Percentiles rank a stretch among this genome's conserved stretches.
phyloP scores from a whole-genome alignment of 768 basidiomycete species.

The Amanita brunnescens region DNA sequence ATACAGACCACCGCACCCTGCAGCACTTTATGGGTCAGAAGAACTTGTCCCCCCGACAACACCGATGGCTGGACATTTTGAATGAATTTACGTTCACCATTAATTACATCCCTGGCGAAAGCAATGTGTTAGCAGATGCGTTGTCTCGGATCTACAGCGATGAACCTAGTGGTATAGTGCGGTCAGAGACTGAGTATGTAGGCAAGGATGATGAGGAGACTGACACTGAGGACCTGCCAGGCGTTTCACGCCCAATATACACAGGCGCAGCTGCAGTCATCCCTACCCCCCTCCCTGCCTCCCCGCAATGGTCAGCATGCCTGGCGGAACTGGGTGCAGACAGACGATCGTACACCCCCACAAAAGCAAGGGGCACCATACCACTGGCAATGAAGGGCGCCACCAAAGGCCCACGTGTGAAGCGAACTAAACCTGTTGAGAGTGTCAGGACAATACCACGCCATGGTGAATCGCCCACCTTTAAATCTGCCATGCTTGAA shows the following conservation, averaged over 20 bases:
- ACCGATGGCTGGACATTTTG: conserved; percentile 29
- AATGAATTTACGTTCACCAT: conserved; percentile 28
- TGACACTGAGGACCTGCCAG: not conserved
- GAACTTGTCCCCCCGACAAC: conserved; percentile 24
- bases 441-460: too few species aligned
- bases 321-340: not conserved
- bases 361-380: not conserved
- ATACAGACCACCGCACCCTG: conserved; percentile 27
- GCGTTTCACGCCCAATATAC: conserved; percentile 8
- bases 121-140: conserved; percentile 32
- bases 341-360: not conserved
- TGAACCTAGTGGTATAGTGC: conserved; percentile 11
- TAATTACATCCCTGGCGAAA: conserved; percentile 23
- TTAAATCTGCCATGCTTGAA: not conserved
- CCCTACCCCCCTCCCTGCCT: too few species aligned
- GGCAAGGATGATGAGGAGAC: conserved; percentile 12
- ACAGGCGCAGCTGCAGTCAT: conserved; percentile 8
- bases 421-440: too few species aligned
- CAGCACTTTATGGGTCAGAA: conserved; percentile 21
- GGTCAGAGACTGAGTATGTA: conserved; percentile 14
- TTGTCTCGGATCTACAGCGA: conserved; percentile 25
- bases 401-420: too few species aligned
- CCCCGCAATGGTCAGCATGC: not conserved
- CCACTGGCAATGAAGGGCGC: too few species aligned
- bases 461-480: too few species aligned